A percentile compares a stretch with the other conserved stretches of the same genome.
Evolutionary conservation across 2,329 filamentous ascomycete genomes (phyloP).

Genomic region (Albophoma yamanashiensis): DNA sequence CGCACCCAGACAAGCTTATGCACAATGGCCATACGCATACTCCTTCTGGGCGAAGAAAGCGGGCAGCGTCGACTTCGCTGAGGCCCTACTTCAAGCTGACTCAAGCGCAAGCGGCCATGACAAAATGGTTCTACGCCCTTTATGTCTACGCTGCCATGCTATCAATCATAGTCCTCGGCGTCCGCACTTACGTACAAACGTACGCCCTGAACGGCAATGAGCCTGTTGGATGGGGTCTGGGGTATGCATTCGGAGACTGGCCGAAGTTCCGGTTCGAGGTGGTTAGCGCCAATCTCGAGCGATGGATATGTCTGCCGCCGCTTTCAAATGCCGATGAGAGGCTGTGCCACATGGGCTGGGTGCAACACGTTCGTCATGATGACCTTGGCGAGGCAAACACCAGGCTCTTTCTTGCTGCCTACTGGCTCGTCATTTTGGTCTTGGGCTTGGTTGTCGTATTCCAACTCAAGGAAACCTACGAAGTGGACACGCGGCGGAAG

Average conservation of each 20-base stretch:
- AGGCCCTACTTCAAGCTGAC: conserved; percentile 74
- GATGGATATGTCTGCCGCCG: conserved; percentile 65
- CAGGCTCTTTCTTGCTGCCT: conserved; percentile 63
- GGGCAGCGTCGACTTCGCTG: conserved; percentile 51
- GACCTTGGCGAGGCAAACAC: conserved; percentile 68
- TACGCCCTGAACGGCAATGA: conserved; percentile 63
- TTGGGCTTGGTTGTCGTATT: conserved; percentile 67
- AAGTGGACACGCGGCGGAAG: conserved; percentile 92
- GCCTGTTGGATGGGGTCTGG: conserved; percentile 84
- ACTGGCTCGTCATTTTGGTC: conserved; percentile 61
- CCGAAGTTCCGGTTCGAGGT: conserved; percentile 62
- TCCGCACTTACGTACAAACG: conserved; percentile 58
- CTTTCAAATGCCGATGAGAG: conserved; percentile 18
- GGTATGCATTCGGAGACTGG: conserved; percentile 78
- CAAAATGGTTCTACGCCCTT: conserved; percentile 75
- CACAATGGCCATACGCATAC: conserved; percentile 39
- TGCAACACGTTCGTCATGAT: conserved; percentile 52
- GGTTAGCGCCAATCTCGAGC: conserved; percentile 54
- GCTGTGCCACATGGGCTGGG: conserved; percentile 44
- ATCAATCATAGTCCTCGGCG: conserved; percentile 54
- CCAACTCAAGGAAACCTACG: conserved; percentile 62
- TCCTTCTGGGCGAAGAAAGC: conserved; percentile 54
- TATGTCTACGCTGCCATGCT: conserved; percentile 65
- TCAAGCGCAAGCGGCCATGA: conserved; percentile 58
- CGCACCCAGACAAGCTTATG: conserved; percentile 25